Evolutionary conservation across 768 basidiomycete species (phyloP).

Genomic region (Gymnopilus junonius): DNA sequence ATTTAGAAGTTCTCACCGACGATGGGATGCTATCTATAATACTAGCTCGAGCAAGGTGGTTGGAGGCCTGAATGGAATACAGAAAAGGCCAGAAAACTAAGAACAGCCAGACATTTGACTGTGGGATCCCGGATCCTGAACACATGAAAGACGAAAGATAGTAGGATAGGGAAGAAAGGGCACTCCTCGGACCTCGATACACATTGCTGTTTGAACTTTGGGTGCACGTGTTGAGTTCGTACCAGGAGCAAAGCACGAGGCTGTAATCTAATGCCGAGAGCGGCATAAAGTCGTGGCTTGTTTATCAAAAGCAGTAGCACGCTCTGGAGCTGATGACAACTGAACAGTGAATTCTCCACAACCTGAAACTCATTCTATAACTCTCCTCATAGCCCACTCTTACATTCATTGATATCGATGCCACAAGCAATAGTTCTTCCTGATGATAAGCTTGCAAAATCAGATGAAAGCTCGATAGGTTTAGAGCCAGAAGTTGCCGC

Average conservation of each 20-base stretch:
- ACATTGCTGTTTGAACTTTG: too few species aligned
- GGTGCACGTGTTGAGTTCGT: too few species aligned
- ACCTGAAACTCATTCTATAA: neutral
- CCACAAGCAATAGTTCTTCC: neutral
- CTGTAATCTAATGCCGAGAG: too few species aligned
- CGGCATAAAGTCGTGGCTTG: too few species aligned
- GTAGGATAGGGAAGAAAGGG: too few species aligned
- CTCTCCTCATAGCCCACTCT: neutral
- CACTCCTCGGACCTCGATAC: too few species aligned
- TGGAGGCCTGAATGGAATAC: neutral
- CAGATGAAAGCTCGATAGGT: neutral
- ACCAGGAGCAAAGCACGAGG: too few species aligned
- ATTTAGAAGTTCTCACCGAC: neutral
- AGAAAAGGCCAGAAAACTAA: neutral
- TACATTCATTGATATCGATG: neutral
- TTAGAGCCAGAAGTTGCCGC: neutral
- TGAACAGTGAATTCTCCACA: neutral
- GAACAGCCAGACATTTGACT: neutral
- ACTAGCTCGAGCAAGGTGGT: neutral
- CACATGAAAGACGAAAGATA: neutral
- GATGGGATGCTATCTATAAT: conserved; percentile 5
- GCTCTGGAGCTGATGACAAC: neutral
- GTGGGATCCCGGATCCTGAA: neutral
- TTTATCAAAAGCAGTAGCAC: neutral
- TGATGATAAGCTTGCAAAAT: neutral